A percentile compares a stretch with the other conserved stretches of the same genome.
phyloP scores from a whole-genome alignment of 352 stramenopile genomes.

The Globisporangium heterothallicum region DNA sequence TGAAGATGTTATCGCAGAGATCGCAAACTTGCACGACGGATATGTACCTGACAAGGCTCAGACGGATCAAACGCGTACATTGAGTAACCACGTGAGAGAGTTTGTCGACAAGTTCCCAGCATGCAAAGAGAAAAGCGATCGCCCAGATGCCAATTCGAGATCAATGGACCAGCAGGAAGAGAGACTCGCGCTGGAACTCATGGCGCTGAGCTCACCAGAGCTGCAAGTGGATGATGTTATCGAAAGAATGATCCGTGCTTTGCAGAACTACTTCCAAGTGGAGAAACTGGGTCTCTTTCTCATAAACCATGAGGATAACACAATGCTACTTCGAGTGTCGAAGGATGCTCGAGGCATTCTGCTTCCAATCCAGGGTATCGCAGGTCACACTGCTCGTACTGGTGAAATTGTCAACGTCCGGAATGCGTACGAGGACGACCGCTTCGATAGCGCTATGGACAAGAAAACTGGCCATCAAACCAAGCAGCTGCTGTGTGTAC shows the following conservation, averaged over 20 bases:
- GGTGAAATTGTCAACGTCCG: slow-evolving; percentile 18
- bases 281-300: slow-evolving; percentile 29
- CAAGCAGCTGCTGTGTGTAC: slow-evolving; percentile 9
- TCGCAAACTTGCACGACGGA: slow-evolving; percentile 1
- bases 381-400: slow-evolving; percentile 14
- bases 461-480: slow-evolving; percentile 18
- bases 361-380: slow-evolving; percentile 19
- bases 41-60: slow-evolving; percentile 3
- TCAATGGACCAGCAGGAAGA: background rate
- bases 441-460: slow-evolving; percentile 21
- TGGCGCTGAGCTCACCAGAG: slow-evolving; percentile 27
- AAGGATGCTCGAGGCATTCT: slow-evolving; percentile 14
- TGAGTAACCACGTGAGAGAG: slow-evolving; percentile 1
- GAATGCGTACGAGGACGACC: slow-evolving; percentile 22
- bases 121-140: background rate
- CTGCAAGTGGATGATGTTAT: slow-evolving; percentile 25
- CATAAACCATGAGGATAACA: slow-evolving; percentile 13
- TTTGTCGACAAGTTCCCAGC: slow-evolving; percentile 1
- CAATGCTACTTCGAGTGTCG: slow-evolving; percentile 5
- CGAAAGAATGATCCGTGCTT: slow-evolving; percentile 22
- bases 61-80: slow-evolving; percentile 2
- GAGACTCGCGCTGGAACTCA: slow-evolving; percentile 14
- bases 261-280: slow-evolving; percentile 31
- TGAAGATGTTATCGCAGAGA: slow-evolving; percentile 1
- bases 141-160: background rate